Evolutionary conservation across 2,329 filamentous ascomycete genomes (phyloP).

Genomic region (Colletotrichum incanum): DNA sequence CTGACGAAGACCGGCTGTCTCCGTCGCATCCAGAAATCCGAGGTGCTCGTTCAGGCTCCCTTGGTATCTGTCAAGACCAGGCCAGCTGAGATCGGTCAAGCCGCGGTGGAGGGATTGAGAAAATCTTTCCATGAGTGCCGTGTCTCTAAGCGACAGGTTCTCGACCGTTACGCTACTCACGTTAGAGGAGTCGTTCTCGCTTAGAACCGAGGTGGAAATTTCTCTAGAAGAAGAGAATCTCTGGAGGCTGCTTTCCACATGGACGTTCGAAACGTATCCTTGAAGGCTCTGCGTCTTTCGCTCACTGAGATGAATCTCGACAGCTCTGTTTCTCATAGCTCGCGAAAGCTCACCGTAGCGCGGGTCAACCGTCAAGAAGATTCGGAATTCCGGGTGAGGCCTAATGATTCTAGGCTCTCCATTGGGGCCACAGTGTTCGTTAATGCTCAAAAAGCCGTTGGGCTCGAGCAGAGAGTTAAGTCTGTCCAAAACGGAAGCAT

Average conservation of each 20-base stretch:
- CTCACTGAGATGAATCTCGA: conserved; percentile 85
- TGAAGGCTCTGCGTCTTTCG: conserved; percentile 52
- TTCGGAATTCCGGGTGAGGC: conserved; percentile 89
- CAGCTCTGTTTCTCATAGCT: conserved; percentile 95
- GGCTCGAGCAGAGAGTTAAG: conserved; percentile 96
- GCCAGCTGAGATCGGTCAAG: conserved; percentile 11
- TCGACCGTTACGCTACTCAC: conserved; percentile 59
- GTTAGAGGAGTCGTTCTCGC: conserved; percentile 46
- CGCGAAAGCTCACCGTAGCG: conserved; percentile 93
- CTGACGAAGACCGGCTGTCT: conserved; percentile 51
- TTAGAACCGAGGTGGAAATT: conserved; percentile 48
- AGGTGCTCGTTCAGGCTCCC: conserved; percentile 35
- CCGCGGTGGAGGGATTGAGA: conserved; percentile 37
- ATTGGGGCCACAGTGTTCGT: conserved; percentile 89
- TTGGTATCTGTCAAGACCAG: conserved; percentile 32
- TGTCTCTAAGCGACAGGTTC: conserved; percentile 64
- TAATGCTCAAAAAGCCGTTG: conserved; percentile 88
- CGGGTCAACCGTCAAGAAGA: conserved; percentile 95
- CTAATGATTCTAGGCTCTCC: conserved; percentile 85
- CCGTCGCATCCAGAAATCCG: conserved; percentile 50
- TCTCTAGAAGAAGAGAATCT: conserved; percentile 61
- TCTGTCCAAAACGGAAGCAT: conserved; percentile 92
- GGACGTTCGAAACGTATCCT: conserved; percentile 59
- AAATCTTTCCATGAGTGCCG: conserved; percentile 55
- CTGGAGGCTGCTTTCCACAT: conserved; percentile 66